phyloP scores from a whole-genome alignment of 169 alveolate genomes.

The Perkinsus olseni region DNA sequence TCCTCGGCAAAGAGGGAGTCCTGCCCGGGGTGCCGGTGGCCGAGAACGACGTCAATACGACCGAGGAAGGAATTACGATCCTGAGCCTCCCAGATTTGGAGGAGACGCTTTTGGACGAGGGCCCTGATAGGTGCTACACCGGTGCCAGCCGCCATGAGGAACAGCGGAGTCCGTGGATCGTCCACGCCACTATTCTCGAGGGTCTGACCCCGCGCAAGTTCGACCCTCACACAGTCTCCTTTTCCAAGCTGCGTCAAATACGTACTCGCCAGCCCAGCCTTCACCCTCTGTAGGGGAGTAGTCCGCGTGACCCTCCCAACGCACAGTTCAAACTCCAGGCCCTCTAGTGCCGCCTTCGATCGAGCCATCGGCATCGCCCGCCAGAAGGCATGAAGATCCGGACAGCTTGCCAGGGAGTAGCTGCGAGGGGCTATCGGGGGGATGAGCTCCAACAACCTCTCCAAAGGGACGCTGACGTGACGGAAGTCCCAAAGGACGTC shows the following conservation, averaged over 20 bases:
- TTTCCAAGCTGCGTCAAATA: background rate
- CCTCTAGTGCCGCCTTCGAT: background rate
- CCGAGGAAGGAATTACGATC: background rate
- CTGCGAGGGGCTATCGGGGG: constrained; percentile 43
- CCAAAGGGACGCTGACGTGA: constrained; percentile 45
- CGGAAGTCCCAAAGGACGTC: constrained; percentile 60
- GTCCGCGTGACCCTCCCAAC: constrained; percentile 36
- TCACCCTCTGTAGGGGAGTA: constrained; percentile 31
- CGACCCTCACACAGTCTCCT: background rate
- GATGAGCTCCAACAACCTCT: constrained; percentile 36
- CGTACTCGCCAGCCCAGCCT: constrained; percentile 31
- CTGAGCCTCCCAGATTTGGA: background rate
- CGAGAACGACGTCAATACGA: constrained; percentile 1
- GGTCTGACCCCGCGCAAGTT: background rate
- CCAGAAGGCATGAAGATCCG: background rate
- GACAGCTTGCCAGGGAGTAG: constrained; percentile 36
- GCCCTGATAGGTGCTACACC: constrained; percentile 49
- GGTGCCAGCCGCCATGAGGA: constrained; percentile 47
- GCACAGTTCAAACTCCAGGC: constrained; percentile 20
- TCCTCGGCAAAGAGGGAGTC: constrained; percentile 13
- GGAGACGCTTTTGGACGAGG: constrained; percentile 24
- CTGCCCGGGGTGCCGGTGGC: constrained; percentile 18
- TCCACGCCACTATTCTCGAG: background rate
- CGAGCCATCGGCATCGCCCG: background rate
- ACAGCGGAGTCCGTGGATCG: constrained; percentile 9